Base-by-base conservation (phyloP, 371 early-diverging fungal genomes). In the Synchytrium microbalum region DNA sequence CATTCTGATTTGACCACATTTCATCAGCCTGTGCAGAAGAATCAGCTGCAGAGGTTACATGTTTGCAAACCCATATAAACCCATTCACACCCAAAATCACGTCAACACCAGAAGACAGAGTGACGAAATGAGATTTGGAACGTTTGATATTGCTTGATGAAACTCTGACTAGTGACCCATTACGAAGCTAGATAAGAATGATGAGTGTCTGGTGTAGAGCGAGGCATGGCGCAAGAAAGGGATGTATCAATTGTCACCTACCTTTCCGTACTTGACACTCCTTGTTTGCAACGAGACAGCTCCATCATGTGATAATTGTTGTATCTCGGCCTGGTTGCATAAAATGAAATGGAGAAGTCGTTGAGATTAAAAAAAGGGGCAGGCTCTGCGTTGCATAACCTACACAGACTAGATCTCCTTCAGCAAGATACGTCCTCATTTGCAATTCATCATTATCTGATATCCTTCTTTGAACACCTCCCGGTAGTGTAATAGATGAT, bases 391-490 rank as follows among this genome's bases (percentile, higher is more conserved):
- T 32, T 13, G 13, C 3, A 26, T 23, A 25, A 56, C 72, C 67
- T 79, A 88, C 91, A 74, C 95, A 93, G 14, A 99, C 73, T 60
- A 98, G 69, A 79, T 99, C 98, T 3, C 97, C 97, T 63, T 98
- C 96, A 46, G 88, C 78, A 76, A 98, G 96, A 71, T 93, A 96
- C 28, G 84, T 83, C 59, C 96, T 85, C 99, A 99, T 99, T 71
- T 93, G 92, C 63, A 99, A 85, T 73, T 99, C 99, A 78, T 99
- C 99, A 0, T 90, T 86, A 73, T 98, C 99, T 51, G 89, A 89
- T 81, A 98, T 97, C 73, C 99, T 86, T 67, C 99, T 80, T 86
- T 96, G 97, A 29, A 96, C 90, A 25, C 95, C 97, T 32, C 99
- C 99, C 1, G 98, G 98, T 55, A 99, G 77, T 75, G 93, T 95